These are phyloP conservation scores for Papiliotrema terrestris DNA, from an alignment of 1,284 basidiomycete species.

Conservation along the genomic window DNA sequence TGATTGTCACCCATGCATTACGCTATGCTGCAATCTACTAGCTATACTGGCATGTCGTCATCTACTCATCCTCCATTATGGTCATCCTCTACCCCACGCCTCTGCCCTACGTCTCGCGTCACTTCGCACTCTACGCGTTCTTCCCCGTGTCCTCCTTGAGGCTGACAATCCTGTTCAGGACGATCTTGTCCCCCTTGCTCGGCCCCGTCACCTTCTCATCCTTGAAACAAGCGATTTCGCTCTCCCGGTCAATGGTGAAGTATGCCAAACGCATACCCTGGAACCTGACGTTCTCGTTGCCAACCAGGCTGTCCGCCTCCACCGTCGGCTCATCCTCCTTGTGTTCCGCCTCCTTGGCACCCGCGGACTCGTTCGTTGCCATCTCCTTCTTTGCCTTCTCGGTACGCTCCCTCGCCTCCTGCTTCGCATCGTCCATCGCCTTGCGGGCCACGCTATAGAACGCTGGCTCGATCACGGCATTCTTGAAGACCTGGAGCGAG, in stretches of 20 bases:
- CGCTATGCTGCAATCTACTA: too few relatives aligned
- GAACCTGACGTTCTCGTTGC: constrained; percentile 92
- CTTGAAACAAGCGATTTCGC: constrained; percentile 62
- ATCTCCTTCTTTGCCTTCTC: constrained; percentile 55
- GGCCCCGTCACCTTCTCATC: constrained; percentile 55
- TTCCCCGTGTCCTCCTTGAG: constrained; percentile 97
- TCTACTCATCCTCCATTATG: background rate
- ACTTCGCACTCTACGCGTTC: constrained; percentile 30
- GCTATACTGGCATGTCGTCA: too few relatives aligned
- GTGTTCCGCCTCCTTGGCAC: constrained; percentile 33
- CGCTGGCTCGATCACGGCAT: constrained; percentile 82
- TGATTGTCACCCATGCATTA: too few relatives aligned
- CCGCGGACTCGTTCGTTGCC: constrained; percentile 39
- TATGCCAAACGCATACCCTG: constrained; percentile 95
- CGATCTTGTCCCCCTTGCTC: constrained; percentile 68
- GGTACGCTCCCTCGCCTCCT: constrained; percentile 61
- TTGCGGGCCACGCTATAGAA: constrained; percentile 81
- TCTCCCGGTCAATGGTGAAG: constrained; percentile 88
- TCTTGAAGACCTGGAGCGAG: constrained; percentile 72
- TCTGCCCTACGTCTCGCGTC: background rate
- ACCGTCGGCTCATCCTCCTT: constrained; percentile 59
- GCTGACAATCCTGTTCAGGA: constrained; percentile 90
- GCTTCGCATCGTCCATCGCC: constrained; percentile 62
- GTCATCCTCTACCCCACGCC: background rate
- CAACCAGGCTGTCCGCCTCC: constrained; percentile 76